phyloP scores from a whole-genome alignment of 208 protist genomes.

The Naegleria lovaniensis region DNA sequence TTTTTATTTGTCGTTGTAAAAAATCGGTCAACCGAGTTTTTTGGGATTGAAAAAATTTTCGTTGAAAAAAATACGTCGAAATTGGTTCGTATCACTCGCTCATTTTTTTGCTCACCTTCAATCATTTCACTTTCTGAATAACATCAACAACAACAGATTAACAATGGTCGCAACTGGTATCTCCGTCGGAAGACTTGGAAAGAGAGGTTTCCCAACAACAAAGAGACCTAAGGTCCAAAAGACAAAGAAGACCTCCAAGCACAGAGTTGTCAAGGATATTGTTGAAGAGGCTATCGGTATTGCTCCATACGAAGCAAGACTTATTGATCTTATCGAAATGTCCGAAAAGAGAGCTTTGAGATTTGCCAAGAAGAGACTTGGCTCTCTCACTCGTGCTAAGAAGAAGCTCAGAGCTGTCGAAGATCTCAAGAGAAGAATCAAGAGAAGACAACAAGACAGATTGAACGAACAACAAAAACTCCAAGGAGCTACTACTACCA shows the following conservation, averaged over 20 bases:
- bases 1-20: no score
- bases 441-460: not conserved
- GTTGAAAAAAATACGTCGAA: no score
- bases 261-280: not conserved
- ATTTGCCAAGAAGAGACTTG: constrained; percentile 4
- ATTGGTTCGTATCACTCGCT: no score
- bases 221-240: not conserved
- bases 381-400: not conserved
- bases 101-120: no score
- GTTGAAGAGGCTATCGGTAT: constrained; percentile 3
- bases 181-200: not conserved
- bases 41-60: no score
- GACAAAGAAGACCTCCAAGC: not conserved
- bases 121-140: no score
- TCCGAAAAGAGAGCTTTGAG: constrained; percentile 24
- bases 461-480: not conserved
- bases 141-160: not conserved
- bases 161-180: not conserved
- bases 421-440: constrained; percentile 13
- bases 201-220: not conserved
- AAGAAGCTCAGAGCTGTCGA: not conserved
- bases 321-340: not conserved
- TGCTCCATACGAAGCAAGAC: constrained; percentile 21
- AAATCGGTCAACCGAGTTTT: no score
- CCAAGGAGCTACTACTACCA: no score